These are phyloP conservation scores for Colletotrichum destructivum DNA, from an alignment of 2,329 filamentous ascomycete species.

Conservation along the genomic window DNA sequence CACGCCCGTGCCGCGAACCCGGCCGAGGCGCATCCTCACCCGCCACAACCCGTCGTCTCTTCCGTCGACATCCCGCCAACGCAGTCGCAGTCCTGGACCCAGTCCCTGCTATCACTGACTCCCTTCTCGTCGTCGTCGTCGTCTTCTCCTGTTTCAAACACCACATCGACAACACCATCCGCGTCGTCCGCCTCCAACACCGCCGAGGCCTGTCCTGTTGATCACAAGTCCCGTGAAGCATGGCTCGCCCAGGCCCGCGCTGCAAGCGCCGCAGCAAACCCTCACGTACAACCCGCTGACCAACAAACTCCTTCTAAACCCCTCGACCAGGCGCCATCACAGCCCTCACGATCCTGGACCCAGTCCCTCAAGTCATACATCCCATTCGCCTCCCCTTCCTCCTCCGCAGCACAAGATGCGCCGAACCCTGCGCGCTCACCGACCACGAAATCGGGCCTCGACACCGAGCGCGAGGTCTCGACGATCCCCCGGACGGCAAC, in stretches of 20 bases:
- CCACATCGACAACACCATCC: constrained; percentile 37
- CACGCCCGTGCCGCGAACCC: constrained; percentile 71
- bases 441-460: constrained; percentile 59
- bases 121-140: constrained; percentile 53
- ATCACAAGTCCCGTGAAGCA: constrained; percentile 88
- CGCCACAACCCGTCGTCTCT: constrained; percentile 46
- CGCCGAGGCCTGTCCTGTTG: constrained; percentile 81
- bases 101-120: constrained; percentile 59
- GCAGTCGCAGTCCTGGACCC: constrained; percentile 59
- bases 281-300: constrained; percentile 43
- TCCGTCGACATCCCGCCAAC: constrained; percentile 34
- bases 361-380: constrained; percentile 59
- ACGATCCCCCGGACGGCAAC: constrained; percentile 79
- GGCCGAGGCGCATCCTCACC: constrained; percentile 50
- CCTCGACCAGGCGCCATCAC: constrained; percentile 14
- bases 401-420: constrained; percentile 41
- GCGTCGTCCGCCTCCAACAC: constrained; percentile 42
- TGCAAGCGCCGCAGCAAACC: constrained; percentile 51
- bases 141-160: constrained; percentile 30
- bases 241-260: constrained; percentile 83
- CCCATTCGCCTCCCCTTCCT: constrained; percentile 56
- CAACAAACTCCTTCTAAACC: constrained; percentile 36
- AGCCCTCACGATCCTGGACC: constrained; percentile 58
- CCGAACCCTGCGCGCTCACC: constrained; percentile 34
- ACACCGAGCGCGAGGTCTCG: constrained; percentile 80